A percentile compares a stretch with the other conserved stretches of the same genome.
Evolutionary conservation across 306 rosid species (phyloP).

Genomic region (Vigna nakashimae): DNA sequence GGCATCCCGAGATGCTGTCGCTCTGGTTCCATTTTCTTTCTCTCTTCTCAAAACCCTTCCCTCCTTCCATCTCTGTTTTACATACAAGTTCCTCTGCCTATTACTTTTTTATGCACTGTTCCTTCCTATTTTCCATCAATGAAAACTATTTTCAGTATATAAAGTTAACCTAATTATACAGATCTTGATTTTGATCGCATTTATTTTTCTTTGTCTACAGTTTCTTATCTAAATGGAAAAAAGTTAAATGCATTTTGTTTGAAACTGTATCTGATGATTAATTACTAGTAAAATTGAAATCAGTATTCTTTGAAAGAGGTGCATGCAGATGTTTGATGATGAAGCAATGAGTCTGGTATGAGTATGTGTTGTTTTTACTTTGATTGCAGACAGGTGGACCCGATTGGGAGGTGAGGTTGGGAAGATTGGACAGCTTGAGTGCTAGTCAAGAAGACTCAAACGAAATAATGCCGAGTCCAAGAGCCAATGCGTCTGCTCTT

Average conservation of each 20-base stretch:
- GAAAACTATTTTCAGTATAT: too few relatives aligned
- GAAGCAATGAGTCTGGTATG: too few relatives aligned
- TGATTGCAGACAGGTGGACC: slow-evolving; percentile 85
- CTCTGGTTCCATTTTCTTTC: slow-evolving; percentile 56
- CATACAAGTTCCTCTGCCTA: too few relatives aligned
- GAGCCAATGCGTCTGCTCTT: slow-evolving; percentile 76
- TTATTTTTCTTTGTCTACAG: background rate
- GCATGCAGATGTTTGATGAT: background rate
- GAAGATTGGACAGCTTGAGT: slow-evolving; percentile 81
- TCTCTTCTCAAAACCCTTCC: background rate
- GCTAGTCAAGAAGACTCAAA: slow-evolving; percentile 74
- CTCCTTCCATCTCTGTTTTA: too few relatives aligned
- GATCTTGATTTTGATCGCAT: too few relatives aligned
- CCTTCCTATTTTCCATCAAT: too few relatives aligned
- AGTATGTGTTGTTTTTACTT: background rate
- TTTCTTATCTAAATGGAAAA: background rate
- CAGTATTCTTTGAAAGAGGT: background rate
- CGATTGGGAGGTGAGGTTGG: slow-evolving; percentile 78
- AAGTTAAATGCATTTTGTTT: background rate
- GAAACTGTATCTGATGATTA: background rate
- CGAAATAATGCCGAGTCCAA: slow-evolving; percentile 88
- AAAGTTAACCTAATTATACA: too few relatives aligned
- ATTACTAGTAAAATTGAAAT: background rate
- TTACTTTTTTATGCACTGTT: too few relatives aligned
- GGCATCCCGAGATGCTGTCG: slow-evolving; percentile 90